Percentiles rank a stretch among this genome's conserved stretches.
These are phyloP conservation scores for Fusarium camptoceras DNA, from an alignment of 2,329 filamentous ascomycete genomes.

Conservation along the genomic window DNA sequence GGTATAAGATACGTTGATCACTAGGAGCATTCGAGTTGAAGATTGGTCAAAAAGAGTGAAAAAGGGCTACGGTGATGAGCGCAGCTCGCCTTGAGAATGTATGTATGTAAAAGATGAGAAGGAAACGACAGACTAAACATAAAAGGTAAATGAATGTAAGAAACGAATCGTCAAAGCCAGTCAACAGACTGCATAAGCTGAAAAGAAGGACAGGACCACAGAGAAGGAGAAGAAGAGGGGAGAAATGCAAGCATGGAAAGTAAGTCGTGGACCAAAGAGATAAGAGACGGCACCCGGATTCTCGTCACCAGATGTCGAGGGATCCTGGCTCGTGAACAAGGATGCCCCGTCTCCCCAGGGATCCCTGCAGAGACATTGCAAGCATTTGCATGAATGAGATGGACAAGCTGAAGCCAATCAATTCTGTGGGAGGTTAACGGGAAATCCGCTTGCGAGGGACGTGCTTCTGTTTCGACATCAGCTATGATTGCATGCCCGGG, in stretches of 20 bases:
- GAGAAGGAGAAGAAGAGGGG: constrained; percentile 24
- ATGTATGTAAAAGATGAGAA: constrained; percentile 23
- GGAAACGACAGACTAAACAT: constrained; percentile 25
- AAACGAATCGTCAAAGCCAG: constrained; percentile 34
- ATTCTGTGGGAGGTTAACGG: constrained; percentile 14
- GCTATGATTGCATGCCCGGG: constrained; percentile 17
- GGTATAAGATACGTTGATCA: constrained; percentile 31
- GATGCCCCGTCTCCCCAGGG: constrained; percentile 7
- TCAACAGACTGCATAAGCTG: constrained; percentile 23
- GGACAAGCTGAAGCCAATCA: constrained; percentile 36
- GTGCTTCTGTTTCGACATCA: constrained; percentile 47
- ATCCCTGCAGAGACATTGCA: constrained; percentile 30
- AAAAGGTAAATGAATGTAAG: constrained; percentile 29
- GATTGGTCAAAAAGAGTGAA: constrained; percentile 18
- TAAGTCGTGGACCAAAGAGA: constrained; percentile 26
- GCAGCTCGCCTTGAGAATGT: constrained; percentile 40
- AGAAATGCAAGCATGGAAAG: constrained; percentile 19
- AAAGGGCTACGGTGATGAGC: constrained; percentile 41
- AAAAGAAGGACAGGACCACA: constrained; percentile 20
- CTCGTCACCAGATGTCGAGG: constrained; percentile 36
- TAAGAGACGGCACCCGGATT: constrained; percentile 27
- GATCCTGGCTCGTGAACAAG: constrained; percentile 28
- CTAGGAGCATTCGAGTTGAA: constrained; percentile 3
- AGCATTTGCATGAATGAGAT: constrained; percentile 44
- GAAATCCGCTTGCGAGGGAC: constrained; percentile 28